Base-by-base conservation (phyloP, 2,329 filamentous ascomycete genomes). In the Beauveria varroae region DNA sequence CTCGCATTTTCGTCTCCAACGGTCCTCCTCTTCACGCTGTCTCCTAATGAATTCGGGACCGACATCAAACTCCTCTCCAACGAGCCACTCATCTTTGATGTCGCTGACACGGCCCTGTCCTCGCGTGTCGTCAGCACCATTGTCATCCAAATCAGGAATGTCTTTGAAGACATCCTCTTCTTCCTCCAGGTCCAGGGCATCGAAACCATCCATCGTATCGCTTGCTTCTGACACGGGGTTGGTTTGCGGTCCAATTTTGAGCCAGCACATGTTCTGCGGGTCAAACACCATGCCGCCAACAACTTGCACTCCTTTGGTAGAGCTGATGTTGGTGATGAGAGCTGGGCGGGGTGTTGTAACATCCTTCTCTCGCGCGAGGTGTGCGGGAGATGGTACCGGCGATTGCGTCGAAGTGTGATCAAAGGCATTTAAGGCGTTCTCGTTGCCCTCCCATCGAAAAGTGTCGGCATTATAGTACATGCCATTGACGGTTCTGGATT, bases 211-310 rank as follows among this genome's bases (percentile, higher is more conserved):
- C 75, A 87, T 79, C 2, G 82, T 78, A 67, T 87, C 85, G 49
- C 79, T 77, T 10, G 75, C 72, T 20, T 84, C 79, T 1, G 79
- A 77, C 62, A 76, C 78, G 47, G 74, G 68, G 56, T 78, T 78
- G n/a, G 73, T 72, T 34, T 80, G 72, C 20, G 78, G 73, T 52
- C 81, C 79, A 64, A 95, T 79, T 74, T 96, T 97, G 61, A 98
- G 82, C 95, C 95, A 99, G 73, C 92, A 96, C 93, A 99, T 98
- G 68, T 91, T 91, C 64, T 91, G 88, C 3, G 95, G 95, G 71
- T 99, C 95, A 72, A 98, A 99, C 10, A 98, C 89, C 95, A 99
- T 99, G 67, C 92, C 91, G n/a, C 92, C 90, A 62, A 97, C 92
- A 41, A 97, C 89, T 74, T 97, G 93, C 16, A 96, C 89, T 64